These are phyloP conservation scores for Yamadazyma atlantica DNA, from an alignment of 1,139 yeast genomes.

Conservation along the genomic window DNA sequence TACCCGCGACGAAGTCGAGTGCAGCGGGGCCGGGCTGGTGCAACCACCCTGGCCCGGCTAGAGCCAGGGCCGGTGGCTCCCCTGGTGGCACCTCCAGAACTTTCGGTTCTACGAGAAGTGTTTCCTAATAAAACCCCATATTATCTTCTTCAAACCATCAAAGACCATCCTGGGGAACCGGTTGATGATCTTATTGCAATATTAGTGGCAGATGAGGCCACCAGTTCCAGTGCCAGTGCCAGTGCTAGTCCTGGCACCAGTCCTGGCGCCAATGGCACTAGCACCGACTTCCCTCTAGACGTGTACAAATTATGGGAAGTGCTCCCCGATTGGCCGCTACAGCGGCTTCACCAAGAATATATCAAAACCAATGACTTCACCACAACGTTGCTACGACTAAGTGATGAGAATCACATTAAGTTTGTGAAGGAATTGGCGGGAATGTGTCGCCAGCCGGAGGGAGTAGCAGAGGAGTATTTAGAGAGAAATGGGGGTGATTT, in stretches of 20 bases:
- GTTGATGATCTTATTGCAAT: slow-evolving; percentile 3
- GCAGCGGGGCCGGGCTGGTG: no score
- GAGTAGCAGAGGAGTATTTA: slow-evolving; percentile 5
- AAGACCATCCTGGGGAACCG: slow-evolving; percentile 2
- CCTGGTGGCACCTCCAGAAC: no score
- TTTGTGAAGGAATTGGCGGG: not conserved
- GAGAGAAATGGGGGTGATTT: slow-evolving; percentile 18
- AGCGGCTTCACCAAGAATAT: slow-evolving; percentile 5
- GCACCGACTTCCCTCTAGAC: slow-evolving; percentile 10
- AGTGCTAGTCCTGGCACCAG: no score
- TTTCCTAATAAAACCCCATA: not conserved
- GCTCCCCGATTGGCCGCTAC: slow-evolving; percentile 7
- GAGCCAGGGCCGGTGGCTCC: no score
- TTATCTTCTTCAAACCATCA: not conserved
- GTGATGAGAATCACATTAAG: not conserved
- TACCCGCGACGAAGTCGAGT: no score
- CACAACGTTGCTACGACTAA: slow-evolving; percentile 3
- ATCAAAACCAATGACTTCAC: slow-evolving; percentile 3
- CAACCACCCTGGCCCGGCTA: no score
- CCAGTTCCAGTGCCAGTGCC: no score
- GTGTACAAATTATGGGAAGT: slow-evolving; percentile 12
- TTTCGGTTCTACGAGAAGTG: not conserved
- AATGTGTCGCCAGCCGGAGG: not conserved
- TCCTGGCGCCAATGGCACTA: not conserved
- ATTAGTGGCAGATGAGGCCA: slow-evolving; percentile 2